Evolutionary conservation across 2,329 filamentous ascomycete species (phyloP).

Genomic region (Cladophialophora chaetospira): DNA sequence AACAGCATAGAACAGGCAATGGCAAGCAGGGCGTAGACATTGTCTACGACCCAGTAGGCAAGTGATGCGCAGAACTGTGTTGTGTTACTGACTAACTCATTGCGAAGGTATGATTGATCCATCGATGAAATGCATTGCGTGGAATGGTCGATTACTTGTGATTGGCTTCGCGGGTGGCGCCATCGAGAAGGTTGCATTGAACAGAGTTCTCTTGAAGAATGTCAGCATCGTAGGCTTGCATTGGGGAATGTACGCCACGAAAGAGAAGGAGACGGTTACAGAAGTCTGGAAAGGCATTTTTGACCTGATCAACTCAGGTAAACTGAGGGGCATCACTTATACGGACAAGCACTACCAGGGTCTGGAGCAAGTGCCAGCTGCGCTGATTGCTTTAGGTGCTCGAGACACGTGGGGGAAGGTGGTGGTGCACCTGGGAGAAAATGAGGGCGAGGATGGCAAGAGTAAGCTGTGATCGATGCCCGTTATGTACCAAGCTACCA

Average conservation of each 20-base stretch:
- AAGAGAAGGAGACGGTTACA: conserved; percentile 70
- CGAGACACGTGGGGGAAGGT: conserved; percentile 96
- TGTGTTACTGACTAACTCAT: neutral
- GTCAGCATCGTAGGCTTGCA: conserved; percentile 86
- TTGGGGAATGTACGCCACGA: conserved; percentile 78
- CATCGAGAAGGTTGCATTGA: conserved; percentile 91
- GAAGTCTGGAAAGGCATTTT: conserved; percentile 82
- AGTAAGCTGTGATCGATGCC: conserved; percentile 40
- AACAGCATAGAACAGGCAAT: conserved; percentile 61
- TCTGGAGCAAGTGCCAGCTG: conserved; percentile 74
- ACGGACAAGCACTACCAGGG: conserved; percentile 80
- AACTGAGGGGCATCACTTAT: conserved; percentile 80
- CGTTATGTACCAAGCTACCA: neutral
- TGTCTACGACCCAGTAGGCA: conserved; percentile 89
- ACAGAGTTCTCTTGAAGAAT: conserved; percentile 91
- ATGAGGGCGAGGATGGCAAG: conserved; percentile 57
- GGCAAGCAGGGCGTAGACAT: conserved; percentile 75
- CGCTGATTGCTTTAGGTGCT: conserved; percentile 74
- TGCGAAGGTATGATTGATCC: conserved; percentile 67
- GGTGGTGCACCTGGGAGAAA: conserved; percentile 79
- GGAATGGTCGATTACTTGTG: conserved; percentile 86
- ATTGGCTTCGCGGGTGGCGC: conserved; percentile 84
- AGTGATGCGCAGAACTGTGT: neutral
- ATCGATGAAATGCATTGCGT: conserved; percentile 87
- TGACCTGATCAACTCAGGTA: conserved; percentile 72